These are phyloP conservation scores for Pulveroboletus sp. DNA, from an alignment of 768 basidiomycete species.

Conservation along the genomic window DNA sequence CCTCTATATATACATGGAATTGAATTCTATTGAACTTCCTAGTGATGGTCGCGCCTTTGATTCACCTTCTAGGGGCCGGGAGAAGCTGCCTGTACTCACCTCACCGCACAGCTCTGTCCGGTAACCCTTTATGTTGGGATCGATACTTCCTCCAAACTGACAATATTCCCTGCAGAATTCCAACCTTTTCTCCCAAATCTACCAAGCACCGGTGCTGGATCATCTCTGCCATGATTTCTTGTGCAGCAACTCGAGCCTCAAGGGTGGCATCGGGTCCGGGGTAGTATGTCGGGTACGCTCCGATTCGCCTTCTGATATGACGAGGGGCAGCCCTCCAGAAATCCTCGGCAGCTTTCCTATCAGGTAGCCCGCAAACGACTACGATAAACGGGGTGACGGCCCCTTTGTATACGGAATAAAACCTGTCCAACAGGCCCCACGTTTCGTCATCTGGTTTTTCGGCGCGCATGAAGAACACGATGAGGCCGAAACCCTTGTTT, in stretches of 20 bases:
- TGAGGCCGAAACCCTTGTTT: constrained; percentile 10
- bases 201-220: constrained; percentile 11
- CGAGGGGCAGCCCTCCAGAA: constrained; percentile 9
- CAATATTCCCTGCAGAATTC: constrained; percentile 13
- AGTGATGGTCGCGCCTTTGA: too few relatives aligned
- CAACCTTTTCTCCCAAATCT: constrained; percentile 16
- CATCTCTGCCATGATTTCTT: constrained; percentile 10
- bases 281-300: constrained; percentile 9
- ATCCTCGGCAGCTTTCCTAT: constrained; percentile 8
- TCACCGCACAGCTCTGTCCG: neutral
- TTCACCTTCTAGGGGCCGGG: too few relatives aligned
- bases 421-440: constrained; percentile 12
- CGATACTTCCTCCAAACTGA: constrained; percentile 20
- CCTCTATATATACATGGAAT: neutral
- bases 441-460: constrained; percentile 3
- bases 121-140: constrained; percentile 2
- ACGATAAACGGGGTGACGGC: constrained; percentile 17
- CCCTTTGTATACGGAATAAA: constrained; percentile 14
- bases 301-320: constrained; percentile 7
- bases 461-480: constrained; percentile 14
- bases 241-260: constrained; percentile 9
- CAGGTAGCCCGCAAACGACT: constrained; percentile 7
- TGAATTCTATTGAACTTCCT: neutral
- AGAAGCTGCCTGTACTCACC: neutral
- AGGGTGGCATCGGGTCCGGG: constrained; percentile 7